A percentile compares a stretch with the other conserved stretches of the same genome.
Conservation (phyloP, 2,329 filamentous ascomycete species). For the Tolypocladium pustulatum region DNA sequence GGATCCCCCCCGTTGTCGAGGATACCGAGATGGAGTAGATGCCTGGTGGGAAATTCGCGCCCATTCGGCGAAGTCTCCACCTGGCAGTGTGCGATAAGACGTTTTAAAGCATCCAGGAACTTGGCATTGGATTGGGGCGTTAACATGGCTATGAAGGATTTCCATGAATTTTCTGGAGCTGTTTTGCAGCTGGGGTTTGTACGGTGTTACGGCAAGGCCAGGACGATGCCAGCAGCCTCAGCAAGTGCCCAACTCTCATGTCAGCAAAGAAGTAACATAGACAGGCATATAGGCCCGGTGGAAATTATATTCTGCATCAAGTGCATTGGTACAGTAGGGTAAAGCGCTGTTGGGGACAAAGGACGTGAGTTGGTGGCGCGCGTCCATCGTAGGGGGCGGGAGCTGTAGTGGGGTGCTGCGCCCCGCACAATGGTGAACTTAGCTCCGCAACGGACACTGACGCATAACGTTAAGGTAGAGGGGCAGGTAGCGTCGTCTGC, state of each 20-base stretch:
- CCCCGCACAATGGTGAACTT: background rate
- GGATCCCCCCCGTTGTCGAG: slow-evolving; percentile 29
- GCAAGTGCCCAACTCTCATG: background rate
- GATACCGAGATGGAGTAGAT: slow-evolving; percentile 32
- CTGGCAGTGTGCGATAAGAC: background rate
- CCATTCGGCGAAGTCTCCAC: background rate
- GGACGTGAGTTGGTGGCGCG: background rate
- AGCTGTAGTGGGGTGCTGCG: background rate
- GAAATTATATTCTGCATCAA: background rate
- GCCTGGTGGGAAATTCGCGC: background rate
- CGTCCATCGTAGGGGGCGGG: background rate
- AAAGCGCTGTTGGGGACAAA: background rate
- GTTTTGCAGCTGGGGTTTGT: slow-evolving; percentile 5
- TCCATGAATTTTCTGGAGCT: slow-evolving; percentile 22
- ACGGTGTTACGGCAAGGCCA: slow-evolving; percentile 1
- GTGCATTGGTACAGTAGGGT: background rate
- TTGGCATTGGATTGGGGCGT: slow-evolving; percentile 17
- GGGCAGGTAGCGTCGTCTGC: background rate
- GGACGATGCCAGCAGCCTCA: slow-evolving; percentile 1
- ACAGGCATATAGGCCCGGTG: background rate
- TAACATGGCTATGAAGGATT: slow-evolving; percentile 25
- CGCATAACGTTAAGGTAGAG: background rate
- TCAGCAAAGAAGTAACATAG: background rate
- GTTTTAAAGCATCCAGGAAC: background rate
- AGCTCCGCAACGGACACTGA: background rate